Evolutionary conservation across 305 asterid species (phyloP), one percentile per base, ranked within the genome.

Genomic region (Stenogyne calaminthoides): DNA sequence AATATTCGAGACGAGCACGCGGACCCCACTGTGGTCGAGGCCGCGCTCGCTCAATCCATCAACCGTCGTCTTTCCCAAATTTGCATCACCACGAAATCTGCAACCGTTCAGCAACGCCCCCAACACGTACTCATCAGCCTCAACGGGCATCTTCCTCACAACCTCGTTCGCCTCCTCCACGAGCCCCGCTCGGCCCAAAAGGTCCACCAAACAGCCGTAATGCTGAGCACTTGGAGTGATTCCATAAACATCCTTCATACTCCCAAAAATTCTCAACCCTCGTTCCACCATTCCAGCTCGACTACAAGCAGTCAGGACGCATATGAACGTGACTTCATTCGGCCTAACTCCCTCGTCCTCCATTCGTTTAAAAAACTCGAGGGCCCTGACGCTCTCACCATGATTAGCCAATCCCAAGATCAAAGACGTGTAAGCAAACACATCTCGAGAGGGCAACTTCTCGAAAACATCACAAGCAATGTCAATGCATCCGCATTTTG

Each of bases 201-300:
- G 90, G 71, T 86, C 90, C 55, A 88, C 85, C 42, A 86, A 74
- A 32, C 91, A 85, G n/a, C 90, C 85, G 11, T 77, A 85, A 61
- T 85, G 92, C 32, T 82, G 71, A 34, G 79, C 54, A 52, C 68
- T 76, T 0, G 89, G 86, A 29, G 74, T 73, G 7, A 85, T 64
- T 20, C 84, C 81, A 62, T 88, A 73, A 65, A 71, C 82, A 15
- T 63, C 74, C 46, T 20, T 60, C 86, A 86, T 86, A 72, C 79
- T 83, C 42, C 40, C 15, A 46, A 85, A 85, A 12, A 86, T 82
- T 56, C 70, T 60, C 71, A 84, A 52, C 60, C 95, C 91, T 72
- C 82, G 82, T 22, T 82, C 77, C 3, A 85, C 84, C 54, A 83
- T n/a, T 5, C 92, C 92, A 37, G 61, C 77, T 64, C 81, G 80